Evolutionary conservation across 176 grass and related monocot genomes (phyloP), one percentile per base, ranked within the genome.

Genomic region (Oryza coarctata): DNA sequence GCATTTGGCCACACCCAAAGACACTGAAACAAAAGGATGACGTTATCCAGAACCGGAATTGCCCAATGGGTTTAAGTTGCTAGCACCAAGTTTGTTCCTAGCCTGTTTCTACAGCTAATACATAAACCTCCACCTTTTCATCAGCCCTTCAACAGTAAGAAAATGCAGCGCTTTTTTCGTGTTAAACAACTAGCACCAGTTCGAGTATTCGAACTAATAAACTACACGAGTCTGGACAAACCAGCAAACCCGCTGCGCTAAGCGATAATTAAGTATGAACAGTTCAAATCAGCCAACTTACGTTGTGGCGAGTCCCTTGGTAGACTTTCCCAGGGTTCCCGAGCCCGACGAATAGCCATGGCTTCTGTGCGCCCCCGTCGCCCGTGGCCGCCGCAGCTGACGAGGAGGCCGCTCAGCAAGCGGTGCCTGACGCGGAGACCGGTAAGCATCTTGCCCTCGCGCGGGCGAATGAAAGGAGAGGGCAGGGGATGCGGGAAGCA

Each of bases 311-410:
- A 32, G 96, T 99, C 27, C 93, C 74, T 65, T 88, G 87, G 77
- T 95, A 95, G 74, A 94, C 45, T 88, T 91, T 99, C 2, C 96
- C 96, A 12, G 96, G 96, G 70, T 99, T 99, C 32, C 96, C 96
- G 14, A 99, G 93, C 30, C 93, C 93, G 28, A 95, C 87, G 83
- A 99, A 82, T 27, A 99, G 70, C 96, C 96, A 99, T 20, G 93
- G 93, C 82, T 81, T 99, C 79, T 74, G 82, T 35, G 82, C 26
- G 57, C 65, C 85, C 14, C 80, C 78, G 66, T 85, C 91, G 63
- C 62, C 80, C 39, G 57, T 57, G 38, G 83, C 75, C 32, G 45
- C 45, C 3, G 82, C 35, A 31, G 70, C 68, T 62, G 92, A 87
- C 17, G 85, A 84, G 76, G 84, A 64, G 32, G 65, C 76, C 5